Evolutionary conservation across 2,329 filamentous ascomycete genomes (phyloP).

Genomic region (Colletotrichum paranaense): DNA sequence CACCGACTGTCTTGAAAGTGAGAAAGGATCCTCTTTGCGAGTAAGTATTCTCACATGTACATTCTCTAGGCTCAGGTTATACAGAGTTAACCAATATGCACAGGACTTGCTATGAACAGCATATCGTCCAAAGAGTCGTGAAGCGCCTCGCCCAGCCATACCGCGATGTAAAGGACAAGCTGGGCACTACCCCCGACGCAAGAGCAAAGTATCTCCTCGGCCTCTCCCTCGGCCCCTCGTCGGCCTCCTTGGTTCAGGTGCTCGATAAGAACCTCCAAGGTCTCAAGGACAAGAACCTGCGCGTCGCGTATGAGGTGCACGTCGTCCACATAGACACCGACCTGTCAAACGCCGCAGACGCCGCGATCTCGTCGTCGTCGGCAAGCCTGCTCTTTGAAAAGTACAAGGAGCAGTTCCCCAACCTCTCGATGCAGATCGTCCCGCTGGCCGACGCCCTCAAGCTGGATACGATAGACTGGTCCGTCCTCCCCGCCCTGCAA

Average conservation of each 20-base stretch:
- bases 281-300: slow-evolving; percentile 72
- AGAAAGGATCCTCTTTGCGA: slow-evolving; percentile 41
- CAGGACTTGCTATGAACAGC: slow-evolving; percentile 79
- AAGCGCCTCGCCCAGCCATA: slow-evolving; percentile 73
- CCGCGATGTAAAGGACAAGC: slow-evolving; percentile 52
- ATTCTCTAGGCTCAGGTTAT: slow-evolving; percentile 9
- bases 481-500: slow-evolving; percentile 50
- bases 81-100: background rate
- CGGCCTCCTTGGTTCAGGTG: slow-evolving; percentile 80
- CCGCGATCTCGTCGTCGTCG: slow-evolving; percentile 39
- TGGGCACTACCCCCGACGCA: slow-evolving; percentile 34
- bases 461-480: slow-evolving; percentile 65
- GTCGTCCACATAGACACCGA: slow-evolving; percentile 66
- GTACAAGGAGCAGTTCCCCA: slow-evolving; percentile 72
- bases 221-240: slow-evolving; percentile 86
- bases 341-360: slow-evolving; percentile 38
- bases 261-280: slow-evolving; percentile 76
- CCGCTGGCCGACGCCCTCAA: slow-evolving; percentile 73
- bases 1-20: slow-evolving; percentile 35
- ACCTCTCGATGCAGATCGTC: slow-evolving; percentile 71
- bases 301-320: slow-evolving; percentile 75
- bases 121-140: slow-evolving; percentile 81
- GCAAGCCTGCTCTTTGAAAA: slow-evolving; percentile 60
- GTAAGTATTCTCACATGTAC: slow-evolving; percentile 33
- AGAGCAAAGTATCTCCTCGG: slow-evolving; percentile 75